Evolutionary conservation across 1,284 basidiomycete genomes (phyloP).

Genomic region (Wolfiporia cocos): DNA sequence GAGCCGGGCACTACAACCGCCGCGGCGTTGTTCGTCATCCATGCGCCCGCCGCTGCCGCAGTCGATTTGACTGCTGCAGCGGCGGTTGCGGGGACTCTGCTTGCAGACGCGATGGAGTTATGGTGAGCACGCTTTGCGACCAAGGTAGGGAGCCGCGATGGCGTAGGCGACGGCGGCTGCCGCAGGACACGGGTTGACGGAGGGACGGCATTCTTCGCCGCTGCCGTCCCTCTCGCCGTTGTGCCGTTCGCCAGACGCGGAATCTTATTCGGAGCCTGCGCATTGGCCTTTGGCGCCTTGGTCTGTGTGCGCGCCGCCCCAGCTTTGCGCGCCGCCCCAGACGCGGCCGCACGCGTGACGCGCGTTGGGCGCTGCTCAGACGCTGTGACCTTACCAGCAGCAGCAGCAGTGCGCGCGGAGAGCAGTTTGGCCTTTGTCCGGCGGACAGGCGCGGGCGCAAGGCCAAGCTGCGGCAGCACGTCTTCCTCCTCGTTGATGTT

Average conservation of each 20-base stretch:
- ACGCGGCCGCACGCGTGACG: slow-evolving; percentile 65
- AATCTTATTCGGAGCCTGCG: slow-evolving; percentile 67
- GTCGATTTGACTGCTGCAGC: slow-evolving; percentile 21
- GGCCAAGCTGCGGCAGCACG: slow-evolving; percentile 53
- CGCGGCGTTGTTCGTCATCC: slow-evolving; percentile 68
- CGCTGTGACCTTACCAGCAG: slow-evolving; percentile 41
- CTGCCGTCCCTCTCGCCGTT: slow-evolving; percentile 29
- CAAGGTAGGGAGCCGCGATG: slow-evolving; percentile 69
- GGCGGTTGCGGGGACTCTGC: slow-evolving; percentile 39
- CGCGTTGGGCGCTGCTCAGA: slow-evolving; percentile 68
- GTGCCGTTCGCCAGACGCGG: slow-evolving; percentile 60
- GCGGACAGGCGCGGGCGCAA: slow-evolving; percentile 32
- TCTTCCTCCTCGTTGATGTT: slow-evolving; percentile 52
- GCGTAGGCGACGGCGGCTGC: slow-evolving; percentile 52
- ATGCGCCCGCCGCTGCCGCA: slow-evolving; percentile 43
- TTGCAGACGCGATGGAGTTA: slow-evolving; percentile 42
- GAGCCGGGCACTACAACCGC: slow-evolving; percentile 61
- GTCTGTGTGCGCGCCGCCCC: slow-evolving; percentile 26
- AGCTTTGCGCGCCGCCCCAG: slow-evolving; percentile 41
- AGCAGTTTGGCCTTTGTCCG: slow-evolving; percentile 38
- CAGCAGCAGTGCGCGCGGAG: slow-evolving; percentile 30
- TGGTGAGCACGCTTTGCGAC: slow-evolving; percentile 45
- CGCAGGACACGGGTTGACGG: slow-evolving; percentile 26
- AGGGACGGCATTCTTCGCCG: slow-evolving; percentile 20
- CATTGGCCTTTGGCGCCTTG: slow-evolving; percentile 24